phyloP scores from a whole-genome alignment of 2,329 filamentous ascomycete species.

The Juglanconis sp. region DNA sequence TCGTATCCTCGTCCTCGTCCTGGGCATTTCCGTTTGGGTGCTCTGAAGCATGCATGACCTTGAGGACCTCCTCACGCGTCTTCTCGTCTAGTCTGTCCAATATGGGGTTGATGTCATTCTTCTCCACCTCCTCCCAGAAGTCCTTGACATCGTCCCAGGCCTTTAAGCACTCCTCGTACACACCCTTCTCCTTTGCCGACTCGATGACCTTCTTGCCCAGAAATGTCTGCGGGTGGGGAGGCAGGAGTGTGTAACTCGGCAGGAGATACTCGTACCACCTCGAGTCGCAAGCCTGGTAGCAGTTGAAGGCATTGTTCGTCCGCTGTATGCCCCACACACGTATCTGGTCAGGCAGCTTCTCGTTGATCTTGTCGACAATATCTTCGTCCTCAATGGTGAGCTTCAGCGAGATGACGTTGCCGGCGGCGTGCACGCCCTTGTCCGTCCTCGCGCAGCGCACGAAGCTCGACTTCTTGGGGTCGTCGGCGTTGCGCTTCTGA shows the following conservation, averaged over 20 bases:
- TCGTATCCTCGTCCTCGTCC: slow-evolving; percentile 18
- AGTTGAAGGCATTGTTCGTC: slow-evolving; percentile 88
- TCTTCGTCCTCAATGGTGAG: slow-evolving; percentile 90
- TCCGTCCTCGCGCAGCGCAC: slow-evolving; percentile 93
- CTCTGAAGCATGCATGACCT: slow-evolving; percentile 51
- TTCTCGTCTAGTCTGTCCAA: slow-evolving; percentile 61
- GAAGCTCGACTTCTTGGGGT: slow-evolving; percentile 93
- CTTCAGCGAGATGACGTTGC: slow-evolving; percentile 93
- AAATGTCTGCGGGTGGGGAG: slow-evolving; percentile 84
- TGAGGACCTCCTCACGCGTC: slow-evolving; percentile 59
- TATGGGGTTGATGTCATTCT: slow-evolving; percentile 73
- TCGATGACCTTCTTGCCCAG: slow-evolving; percentile 81
- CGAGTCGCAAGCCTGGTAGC: slow-evolving; percentile 92
- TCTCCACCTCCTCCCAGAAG: slow-evolving; percentile 82
- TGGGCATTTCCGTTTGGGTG: background rate
- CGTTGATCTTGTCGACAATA: slow-evolving; percentile 88
- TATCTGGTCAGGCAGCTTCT: slow-evolving; percentile 79
- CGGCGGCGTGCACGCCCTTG: slow-evolving; percentile 94
- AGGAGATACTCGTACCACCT: slow-evolving; percentile 97
- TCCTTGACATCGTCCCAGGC: slow-evolving; percentile 73
- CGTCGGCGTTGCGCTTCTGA: slow-evolving; percentile 92
- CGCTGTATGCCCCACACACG: slow-evolving; percentile 91
- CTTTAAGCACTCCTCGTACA: slow-evolving; percentile 64
- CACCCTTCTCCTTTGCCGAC: slow-evolving; percentile 68
- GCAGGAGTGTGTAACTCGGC: slow-evolving; percentile 87